phyloP scores from a whole-genome alignment of 2,329 filamentous ascomycete species.

The Ceratocystiopsis brevicomis region DNA sequence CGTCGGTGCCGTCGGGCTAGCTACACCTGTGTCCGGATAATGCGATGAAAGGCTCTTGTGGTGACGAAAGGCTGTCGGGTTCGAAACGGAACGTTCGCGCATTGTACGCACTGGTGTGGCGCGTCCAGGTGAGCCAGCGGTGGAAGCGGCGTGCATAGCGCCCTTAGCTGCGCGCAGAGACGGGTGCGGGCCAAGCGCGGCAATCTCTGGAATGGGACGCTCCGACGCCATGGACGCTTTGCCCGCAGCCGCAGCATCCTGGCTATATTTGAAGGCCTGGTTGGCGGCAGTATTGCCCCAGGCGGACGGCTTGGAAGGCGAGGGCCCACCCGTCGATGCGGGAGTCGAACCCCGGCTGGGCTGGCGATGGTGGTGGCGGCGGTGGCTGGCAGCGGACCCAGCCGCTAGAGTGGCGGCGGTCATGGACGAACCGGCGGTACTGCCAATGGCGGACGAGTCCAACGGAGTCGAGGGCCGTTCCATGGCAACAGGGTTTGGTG shows the following conservation, averaged over 20 bases:
- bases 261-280: conserved; percentile 22
- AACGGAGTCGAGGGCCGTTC: too few relatives aligned
- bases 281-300: conserved; percentile 53
- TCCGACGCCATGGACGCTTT: conserved; percentile 3
- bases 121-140: background rate
- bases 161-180: conserved; percentile 60
- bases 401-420: conserved; percentile 47
- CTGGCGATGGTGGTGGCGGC: conserved; percentile 27
- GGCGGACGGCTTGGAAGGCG: conserved; percentile 31
- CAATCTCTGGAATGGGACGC: conserved; percentile 2
- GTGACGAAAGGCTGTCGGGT: conserved; percentile 22
- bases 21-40: conserved; percentile 6
- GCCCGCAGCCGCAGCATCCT: conserved; percentile 1
- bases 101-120: conserved; percentile 15
- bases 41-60: conserved; percentile 15
- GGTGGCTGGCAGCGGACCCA: conserved; percentile 9
- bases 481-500: too few relatives aligned
- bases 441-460: conserved; percentile 17
- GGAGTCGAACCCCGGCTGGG: background rate
- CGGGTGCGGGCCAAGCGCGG: conserved; percentile 33
- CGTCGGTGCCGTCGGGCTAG: conserved; percentile 31
- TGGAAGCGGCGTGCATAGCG: conserved; percentile 38
- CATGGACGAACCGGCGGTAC: conserved; percentile 44
- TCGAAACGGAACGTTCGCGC: conserved; percentile 36
- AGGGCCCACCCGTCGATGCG: conserved; percentile 17